phyloP scores from a whole-genome alignment of 768 basidiomycete genomes.

The Xerocomus brunneocitrinus region DNA sequence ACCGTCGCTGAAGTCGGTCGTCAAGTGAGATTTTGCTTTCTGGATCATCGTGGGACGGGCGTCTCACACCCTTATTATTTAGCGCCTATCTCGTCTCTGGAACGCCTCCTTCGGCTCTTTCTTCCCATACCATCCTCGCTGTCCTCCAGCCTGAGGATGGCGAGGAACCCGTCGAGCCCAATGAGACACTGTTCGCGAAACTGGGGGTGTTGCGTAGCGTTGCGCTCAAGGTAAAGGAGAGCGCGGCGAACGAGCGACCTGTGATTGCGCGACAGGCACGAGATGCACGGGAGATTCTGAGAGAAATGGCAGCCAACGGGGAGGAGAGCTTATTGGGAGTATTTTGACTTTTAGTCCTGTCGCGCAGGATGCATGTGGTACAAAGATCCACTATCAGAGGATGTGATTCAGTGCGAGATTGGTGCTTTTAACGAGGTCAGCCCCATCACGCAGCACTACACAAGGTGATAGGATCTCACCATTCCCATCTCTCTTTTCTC shows the following conservation, averaged over 20 bases:
- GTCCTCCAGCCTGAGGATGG: conserved; percentile 48
- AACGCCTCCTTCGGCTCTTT: conserved; percentile 60
- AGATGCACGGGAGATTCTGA: conserved; percentile 74
- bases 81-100: conserved; percentile 63
- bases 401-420: background rate
- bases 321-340: conserved; percentile 26
- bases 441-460: too few species aligned
- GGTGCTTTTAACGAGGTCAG: too few species aligned
- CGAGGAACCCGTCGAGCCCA: conserved; percentile 13
- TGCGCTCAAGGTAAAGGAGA: conserved; percentile 69
- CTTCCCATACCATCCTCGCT: conserved; percentile 57
- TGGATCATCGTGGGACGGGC: background rate
- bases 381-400: too few species aligned
- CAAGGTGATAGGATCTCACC: too few species aligned
- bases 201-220: conserved; percentile 57
- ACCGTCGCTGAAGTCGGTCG: conserved; percentile 58
- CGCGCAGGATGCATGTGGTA: too few species aligned
- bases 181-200: conserved; percentile 56
- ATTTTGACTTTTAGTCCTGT: conserved; percentile 14
- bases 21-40: conserved; percentile 48
- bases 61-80: conserved; percentile 4
- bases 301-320: conserved; percentile 24
- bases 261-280: conserved; percentile 74
- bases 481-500: too few species aligned
- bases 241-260: conserved; percentile 63